Percentiles rank a stretch among this genome's conserved stretches.
These are phyloP conservation scores for Hypomyces perniciosus DNA, from an alignment of 2,329 filamentous ascomycete species.

Conservation along the genomic window DNA sequence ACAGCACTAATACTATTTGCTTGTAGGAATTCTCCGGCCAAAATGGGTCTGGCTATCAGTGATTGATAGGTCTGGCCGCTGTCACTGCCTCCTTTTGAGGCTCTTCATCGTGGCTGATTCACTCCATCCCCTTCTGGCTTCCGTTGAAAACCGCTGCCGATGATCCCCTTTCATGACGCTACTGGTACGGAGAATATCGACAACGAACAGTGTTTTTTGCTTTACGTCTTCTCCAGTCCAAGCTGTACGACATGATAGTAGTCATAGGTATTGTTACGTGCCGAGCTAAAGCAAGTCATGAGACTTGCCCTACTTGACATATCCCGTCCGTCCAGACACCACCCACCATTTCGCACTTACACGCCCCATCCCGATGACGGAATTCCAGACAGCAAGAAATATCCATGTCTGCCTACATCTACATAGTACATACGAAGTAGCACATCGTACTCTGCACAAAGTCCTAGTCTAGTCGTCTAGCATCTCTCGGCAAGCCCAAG, in stretches of 20 bases:
- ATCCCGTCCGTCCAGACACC: slow-evolving; percentile 3
- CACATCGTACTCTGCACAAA: too few species aligned
- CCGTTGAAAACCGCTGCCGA: neutral
- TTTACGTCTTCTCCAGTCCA: too few species aligned
- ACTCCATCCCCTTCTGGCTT: neutral
- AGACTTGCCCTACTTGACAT: slow-evolving; percentile 2
- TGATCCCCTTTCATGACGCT: neutral
- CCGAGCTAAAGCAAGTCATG: slow-evolving; percentile 8
- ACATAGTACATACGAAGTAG: neutral
- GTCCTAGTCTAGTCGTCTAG: neutral
- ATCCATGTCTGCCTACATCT: neutral
- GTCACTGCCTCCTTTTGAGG: neutral
- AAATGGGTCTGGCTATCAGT: neutral
- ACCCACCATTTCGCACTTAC: neutral
- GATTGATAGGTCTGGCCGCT: neutral
- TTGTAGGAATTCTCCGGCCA: slow-evolving; percentile 1
- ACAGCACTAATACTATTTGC: neutral
- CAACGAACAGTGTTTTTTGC: too few species aligned
- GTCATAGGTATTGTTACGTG: neutral
- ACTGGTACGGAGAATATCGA: too few species aligned
- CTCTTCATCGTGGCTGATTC: neutral
- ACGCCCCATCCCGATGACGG: slow-evolving; percentile 7
- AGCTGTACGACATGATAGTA: neutral
- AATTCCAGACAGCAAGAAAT: neutral
- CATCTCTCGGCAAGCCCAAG: slow-evolving; percentile 1